Evolutionary conservation across 352 stramenopile species (phyloP), one percentile per base, ranked within the genome.

Genomic region (Phytophthora uliginosa): DNA sequence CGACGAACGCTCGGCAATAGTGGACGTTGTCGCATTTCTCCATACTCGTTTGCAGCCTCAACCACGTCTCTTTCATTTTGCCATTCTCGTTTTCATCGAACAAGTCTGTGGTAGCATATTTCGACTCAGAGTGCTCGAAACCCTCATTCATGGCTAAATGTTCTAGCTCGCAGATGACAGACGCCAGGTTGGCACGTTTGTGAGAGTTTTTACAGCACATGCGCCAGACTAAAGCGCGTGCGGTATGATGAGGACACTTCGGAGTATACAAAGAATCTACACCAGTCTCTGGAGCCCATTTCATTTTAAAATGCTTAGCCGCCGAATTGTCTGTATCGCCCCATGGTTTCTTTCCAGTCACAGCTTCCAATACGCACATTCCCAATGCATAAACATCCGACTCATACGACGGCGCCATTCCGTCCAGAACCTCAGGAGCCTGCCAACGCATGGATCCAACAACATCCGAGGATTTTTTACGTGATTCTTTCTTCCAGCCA

Each of bases 371-470:
- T 24, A 51, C n/a, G 45, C 17, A 51, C 45, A 51, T 51, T 24
- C n/a, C 45, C 18, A 51, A 51, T 20, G 45, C n/a, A 51, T 51
- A 51, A 24, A 51, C 45, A 7, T 51, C 45, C n/a, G 45, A 51
- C n/a, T 20, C 17, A 26, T 22, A 51, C 18, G 45, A 51, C 45
- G n/a, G n/a, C 7, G 18, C 7, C 45, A 12, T 36, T 13, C 45
- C 55, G n/a, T 40, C 18, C 55, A 63, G 24, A 72, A 50, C 63
- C 59, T 74, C 66, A 7, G 53, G 59, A 7, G 66, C 52, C 20
- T 55, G 40, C 66, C 66, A 69, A 7, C 53, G 40, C 15, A 63
- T 56, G 1, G 66, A 48, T 15, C 58, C 58, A 26, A 47, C 36
- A 42, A 18, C 36, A 42, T 18, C 36, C 10, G 36, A 42, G 12